Evolutionary conservation across 75 land plant genomes (phyloP).

Genomic region (Pinus albicaulis): DNA sequence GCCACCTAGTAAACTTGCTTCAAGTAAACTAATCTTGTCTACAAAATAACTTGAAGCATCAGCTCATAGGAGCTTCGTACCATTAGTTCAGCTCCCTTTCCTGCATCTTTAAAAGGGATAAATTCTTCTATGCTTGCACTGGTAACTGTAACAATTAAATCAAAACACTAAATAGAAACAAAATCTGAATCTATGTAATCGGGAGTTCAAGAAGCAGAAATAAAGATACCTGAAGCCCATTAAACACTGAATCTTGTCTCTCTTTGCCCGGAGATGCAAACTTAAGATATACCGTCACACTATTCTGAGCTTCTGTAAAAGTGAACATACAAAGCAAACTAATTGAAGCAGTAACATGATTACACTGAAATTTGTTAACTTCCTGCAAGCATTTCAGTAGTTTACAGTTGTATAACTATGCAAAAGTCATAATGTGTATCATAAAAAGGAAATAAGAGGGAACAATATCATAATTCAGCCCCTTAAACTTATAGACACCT

Average conservation of each 20-base stretch:
- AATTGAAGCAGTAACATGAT: background rate
- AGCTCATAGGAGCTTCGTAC: background rate
- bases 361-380: background rate
- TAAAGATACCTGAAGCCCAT: slow-evolving; percentile 81
- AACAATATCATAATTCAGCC: background rate
- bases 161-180: background rate
- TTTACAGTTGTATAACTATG: background rate
- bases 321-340: slow-evolving; percentile 3
- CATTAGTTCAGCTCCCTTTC: background rate
- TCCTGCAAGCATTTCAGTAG: background rate
- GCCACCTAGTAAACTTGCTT: background rate
- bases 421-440: background rate
- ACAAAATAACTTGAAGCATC: background rate
- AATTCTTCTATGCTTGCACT: background rate
- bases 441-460: background rate
- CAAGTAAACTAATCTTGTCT: slow-evolving; percentile 2
- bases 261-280: slow-evolving; percentile 98
- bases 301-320: slow-evolving; percentile 54
- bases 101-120: background rate
- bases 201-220: background rate
- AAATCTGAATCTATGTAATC: background rate
- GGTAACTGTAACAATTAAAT: background rate
- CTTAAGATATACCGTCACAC: slow-evolving; percentile 51
- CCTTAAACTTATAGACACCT: background rate
- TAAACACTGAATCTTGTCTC: slow-evolving; percentile 97